A percentile compares a stretch with the other conserved stretches of the same genome.
Evolutionary conservation across 179 eudicot species (phyloP).

Genomic region (Spinacia oleracea): DNA sequence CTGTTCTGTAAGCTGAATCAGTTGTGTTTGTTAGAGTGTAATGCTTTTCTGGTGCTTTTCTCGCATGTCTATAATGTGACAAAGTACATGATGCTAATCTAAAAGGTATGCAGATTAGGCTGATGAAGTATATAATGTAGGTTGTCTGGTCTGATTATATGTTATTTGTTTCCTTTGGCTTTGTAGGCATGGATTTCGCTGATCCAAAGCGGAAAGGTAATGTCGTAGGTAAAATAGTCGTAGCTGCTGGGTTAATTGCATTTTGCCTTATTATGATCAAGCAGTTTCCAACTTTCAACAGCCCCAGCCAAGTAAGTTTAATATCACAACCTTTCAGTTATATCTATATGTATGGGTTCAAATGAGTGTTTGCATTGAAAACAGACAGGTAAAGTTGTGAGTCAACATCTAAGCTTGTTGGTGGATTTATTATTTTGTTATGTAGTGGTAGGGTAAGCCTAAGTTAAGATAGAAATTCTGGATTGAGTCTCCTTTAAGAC

Average conservation of each 20-base stretch:
- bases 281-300: constrained; percentile 57
- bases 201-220: constrained; percentile 74
- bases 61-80: background rate
- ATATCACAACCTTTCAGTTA: background rate
- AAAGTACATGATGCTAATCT: background rate
- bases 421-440: background rate
- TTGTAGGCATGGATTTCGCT: constrained; percentile 71
- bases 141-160: background rate
- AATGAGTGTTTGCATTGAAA: background rate
- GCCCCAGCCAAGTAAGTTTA: constrained; percentile 65
- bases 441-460: background rate
- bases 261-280: constrained; percentile 71
- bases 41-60: background rate
- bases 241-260: constrained; percentile 64
- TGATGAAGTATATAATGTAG: background rate
- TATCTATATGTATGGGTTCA: background rate
- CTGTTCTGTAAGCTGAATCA: background rate
- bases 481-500: background rate
- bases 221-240: constrained; percentile 58
- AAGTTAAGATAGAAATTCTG: background rate
- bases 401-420: background rate
- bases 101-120: background rate
- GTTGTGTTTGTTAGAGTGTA: constrained; percentile 3
- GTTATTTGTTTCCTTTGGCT: background rate
- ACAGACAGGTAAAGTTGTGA: background rate